Conservation (phyloP, 441 rosid species). For the Metrosideros polymorpha region DNA sequence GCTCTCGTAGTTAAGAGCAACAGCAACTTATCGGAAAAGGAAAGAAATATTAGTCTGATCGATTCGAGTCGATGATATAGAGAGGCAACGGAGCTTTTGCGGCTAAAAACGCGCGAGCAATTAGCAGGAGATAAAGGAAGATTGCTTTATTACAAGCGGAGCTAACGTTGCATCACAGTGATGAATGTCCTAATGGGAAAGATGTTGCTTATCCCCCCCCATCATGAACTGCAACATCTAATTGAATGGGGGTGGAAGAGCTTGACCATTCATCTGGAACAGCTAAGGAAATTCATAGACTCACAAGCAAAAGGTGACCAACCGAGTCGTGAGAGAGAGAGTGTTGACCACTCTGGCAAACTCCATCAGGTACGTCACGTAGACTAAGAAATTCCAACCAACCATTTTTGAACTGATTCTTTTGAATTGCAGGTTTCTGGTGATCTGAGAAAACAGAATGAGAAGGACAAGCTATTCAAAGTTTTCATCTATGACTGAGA, state of each 20-base stretch:
- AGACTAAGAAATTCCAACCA: neutral
- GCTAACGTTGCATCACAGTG: no score
- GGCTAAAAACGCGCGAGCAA: neutral
- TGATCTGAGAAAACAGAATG: neutral
- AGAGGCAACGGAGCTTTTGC: neutral
- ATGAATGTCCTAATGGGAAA: neutral
- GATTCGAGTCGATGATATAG: neutral
- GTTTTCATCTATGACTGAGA: neutral
- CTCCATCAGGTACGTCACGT: neutral
- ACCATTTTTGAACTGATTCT: neutral
- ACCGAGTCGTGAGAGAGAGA: neutral
- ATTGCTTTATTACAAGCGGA: neutral
- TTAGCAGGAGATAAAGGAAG: neutral
- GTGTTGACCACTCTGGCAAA: neutral
- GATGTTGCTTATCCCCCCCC: neutral
- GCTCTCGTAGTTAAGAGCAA: neutral
- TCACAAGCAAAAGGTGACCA: neutral
- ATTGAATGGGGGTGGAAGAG: neutral
- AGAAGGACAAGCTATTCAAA: neutral
- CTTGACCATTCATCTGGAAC: neutral
- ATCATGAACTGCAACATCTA: neutral
- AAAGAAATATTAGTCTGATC: neutral
- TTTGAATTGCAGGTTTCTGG: neutral
- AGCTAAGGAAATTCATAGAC: neutral
- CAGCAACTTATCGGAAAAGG: neutral